Conservation (phyloP, 305 asterid genomes). For the Fraxinus angustifolia region DNA sequence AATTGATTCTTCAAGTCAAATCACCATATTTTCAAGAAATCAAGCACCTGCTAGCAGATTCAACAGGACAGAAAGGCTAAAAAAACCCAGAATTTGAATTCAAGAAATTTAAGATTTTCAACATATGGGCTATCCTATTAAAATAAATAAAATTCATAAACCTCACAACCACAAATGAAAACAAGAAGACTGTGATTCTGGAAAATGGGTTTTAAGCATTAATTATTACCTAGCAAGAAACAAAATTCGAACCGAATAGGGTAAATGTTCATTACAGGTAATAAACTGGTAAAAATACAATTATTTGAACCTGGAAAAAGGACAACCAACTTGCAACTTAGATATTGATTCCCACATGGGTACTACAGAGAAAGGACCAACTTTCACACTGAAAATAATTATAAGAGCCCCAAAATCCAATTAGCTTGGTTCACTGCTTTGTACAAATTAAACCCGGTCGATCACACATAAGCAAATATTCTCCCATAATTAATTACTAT, state of each 20-base stretch:
- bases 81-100: constrained; percentile 19
- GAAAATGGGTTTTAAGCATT: background rate
- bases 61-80: constrained; percentile 4
- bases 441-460: background rate
- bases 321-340: constrained; percentile 18
- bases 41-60: constrained; percentile 22
- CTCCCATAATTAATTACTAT: constrained; percentile 10
- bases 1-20: constrained; percentile 14
- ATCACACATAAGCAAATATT: background rate
- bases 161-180: background rate
- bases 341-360: constrained; percentile 15
- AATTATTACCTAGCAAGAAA: background rate
- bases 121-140: background rate
- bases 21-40: constrained; percentile 20
- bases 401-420: background rate
- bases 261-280: background rate
- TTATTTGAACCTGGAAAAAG: background rate
- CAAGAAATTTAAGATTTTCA: constrained; percentile 15
- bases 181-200: background rate
- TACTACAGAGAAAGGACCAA: constrained; percentile 6
- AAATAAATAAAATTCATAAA: background rate
- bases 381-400: background rate
- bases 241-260: background rate
- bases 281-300: background rate
- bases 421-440: background rate